Evolutionary conservation across 257 asterid species (phyloP).

Genomic region (Orobanche coerulescens): DNA sequence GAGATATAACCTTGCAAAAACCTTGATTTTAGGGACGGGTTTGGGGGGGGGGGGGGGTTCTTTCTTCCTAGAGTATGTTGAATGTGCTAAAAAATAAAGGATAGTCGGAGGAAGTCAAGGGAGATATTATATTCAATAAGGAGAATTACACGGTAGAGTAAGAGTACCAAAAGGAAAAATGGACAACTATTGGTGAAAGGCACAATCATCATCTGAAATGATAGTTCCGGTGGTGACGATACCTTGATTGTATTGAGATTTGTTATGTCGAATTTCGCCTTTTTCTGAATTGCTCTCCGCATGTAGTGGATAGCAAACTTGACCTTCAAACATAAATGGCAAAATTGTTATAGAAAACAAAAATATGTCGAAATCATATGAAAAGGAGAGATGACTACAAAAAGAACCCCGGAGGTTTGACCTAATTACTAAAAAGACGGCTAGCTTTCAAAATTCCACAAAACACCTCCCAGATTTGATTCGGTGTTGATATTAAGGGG

Average conservation of each 20-base stretch:
- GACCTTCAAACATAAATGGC: conserved; percentile 38
- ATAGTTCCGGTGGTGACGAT: conserved; percentile 15
- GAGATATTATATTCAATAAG: neutral
- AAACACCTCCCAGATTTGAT: too few species aligned
- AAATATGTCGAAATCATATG: too few species aligned
- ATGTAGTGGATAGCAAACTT: conserved; percentile 78
- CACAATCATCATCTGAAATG: neutral
- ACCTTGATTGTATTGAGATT: conserved; percentile 74
- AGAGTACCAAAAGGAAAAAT: neutral
- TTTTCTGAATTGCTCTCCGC: conserved; percentile 64
- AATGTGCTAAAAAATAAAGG: too few species aligned
- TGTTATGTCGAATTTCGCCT: conserved; percentile 72
- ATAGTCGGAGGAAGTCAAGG: neutral
- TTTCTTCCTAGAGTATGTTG: too few species aligned
- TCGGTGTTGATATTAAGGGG: too few species aligned
- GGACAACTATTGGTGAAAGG: neutral
- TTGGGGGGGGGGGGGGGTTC: too few species aligned
- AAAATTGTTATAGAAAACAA: neutral
- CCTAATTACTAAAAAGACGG: neutral
- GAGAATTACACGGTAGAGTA: too few species aligned
- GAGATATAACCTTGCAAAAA: neutral
- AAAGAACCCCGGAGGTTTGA: too few species aligned
- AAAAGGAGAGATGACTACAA: neutral
- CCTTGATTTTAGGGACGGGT: too few species aligned
- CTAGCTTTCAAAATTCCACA: too few species aligned